Percentiles rank a stretch among this genome's conserved stretches.
Conservation (phyloP, 1,284 basidiomycete species). For the Apiotrichum sp. region DNA sequence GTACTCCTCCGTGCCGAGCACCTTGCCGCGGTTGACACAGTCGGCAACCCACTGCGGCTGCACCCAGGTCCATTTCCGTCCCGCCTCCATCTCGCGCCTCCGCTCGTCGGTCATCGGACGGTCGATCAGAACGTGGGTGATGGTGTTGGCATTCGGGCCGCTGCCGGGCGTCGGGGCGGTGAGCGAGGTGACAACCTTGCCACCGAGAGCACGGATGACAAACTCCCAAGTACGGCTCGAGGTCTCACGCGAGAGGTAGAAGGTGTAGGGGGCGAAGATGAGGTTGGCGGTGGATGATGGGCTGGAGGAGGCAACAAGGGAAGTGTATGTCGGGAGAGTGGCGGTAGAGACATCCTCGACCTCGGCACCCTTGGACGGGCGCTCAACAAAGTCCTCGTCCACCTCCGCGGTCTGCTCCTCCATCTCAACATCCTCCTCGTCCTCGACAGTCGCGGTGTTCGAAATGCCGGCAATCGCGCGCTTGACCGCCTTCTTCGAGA, state of each 20-base stretch:
- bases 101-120: conserved; percentile 60
- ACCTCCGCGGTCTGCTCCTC: conserved; percentile 47
- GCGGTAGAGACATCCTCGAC: conserved; percentile 50
- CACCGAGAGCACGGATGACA: conserved; percentile 84
- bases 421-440: conserved; percentile 41
- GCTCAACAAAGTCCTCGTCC: conserved; percentile 48
- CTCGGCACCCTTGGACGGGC: conserved; percentile 56
- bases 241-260: conserved; percentile 92
- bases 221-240: conserved; percentile 93
- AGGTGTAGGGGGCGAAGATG: conserved; percentile 80
- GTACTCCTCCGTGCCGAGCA: conserved; percentile 81
- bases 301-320: conserved; percentile 51
- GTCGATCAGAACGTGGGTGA: conserved; percentile 96
- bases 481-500: conserved; percentile 46
- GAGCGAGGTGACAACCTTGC: conserved; percentile 72
- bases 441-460: conserved; percentile 20
- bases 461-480: conserved; percentile 52
- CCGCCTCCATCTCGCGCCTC: conserved; percentile 58
- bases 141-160: conserved; percentile 58
- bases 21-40: conserved; percentile 79
- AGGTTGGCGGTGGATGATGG: conserved; percentile 52
- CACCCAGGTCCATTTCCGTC: conserved; percentile 72
- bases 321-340: conserved; percentile 70
- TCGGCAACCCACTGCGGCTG: conserved; percentile 99
- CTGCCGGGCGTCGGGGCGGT: conserved; percentile 59